Conservation (phyloP, 495 filamentous ascomycete species). For the Penicillium crystallinum region DNA sequence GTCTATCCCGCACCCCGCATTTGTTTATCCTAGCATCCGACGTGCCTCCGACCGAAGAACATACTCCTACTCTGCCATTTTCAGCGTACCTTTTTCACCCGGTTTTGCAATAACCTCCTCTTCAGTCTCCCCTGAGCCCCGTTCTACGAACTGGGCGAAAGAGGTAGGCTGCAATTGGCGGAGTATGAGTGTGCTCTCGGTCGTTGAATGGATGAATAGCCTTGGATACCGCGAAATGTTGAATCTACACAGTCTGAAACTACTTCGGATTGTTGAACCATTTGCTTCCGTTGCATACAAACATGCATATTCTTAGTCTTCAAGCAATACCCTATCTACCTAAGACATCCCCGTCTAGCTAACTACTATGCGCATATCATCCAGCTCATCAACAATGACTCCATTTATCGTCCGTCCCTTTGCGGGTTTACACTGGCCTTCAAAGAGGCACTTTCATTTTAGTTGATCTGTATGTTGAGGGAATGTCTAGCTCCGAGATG, state of each 20-base stretch:
- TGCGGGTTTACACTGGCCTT: not conserved
- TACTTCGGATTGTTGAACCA: no score
- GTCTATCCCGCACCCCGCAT: conserved; percentile 4
- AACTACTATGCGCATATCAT: not conserved
- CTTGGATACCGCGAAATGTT: no score
- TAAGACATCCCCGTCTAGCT: not conserved
- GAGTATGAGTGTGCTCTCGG: no score
- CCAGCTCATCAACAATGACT: not conserved
- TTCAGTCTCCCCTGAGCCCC: no score
- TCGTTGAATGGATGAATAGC: no score
- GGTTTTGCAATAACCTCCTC: no score
- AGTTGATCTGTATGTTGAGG: conserved; percentile 4
- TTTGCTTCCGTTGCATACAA: no score
- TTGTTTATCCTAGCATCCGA: not conserved
- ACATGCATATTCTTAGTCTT: not conserved
- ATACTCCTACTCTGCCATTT: no score
- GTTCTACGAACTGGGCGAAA: no score
- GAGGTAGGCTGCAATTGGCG: no score
- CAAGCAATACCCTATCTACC: not conserved
- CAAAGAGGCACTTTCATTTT: conserved; percentile 6
- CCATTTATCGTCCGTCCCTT: not conserved
- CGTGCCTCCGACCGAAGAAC: not conserved
- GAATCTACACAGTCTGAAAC: no score
- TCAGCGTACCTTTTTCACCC: no score
- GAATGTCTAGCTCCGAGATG: conserved; percentile 3